Evolutionary conservation across 331 rosid genomes (phyloP).

Genomic region (Phaseolus coccineus): DNA sequence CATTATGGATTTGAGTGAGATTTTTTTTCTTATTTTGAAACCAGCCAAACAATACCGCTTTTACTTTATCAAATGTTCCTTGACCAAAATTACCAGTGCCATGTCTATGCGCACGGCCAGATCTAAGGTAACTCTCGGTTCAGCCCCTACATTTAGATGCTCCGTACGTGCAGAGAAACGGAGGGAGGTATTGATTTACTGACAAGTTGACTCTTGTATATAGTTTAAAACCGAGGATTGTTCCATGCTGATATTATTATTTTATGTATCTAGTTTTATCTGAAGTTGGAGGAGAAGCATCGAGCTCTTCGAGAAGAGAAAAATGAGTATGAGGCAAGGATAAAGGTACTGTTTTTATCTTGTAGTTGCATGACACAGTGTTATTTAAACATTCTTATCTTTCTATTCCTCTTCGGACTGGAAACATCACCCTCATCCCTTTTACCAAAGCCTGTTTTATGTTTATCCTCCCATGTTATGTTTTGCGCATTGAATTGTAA

Average conservation of each 20-base stretch:
- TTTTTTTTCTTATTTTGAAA: not conserved
- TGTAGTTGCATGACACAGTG: not conserved
- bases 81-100: slow-evolving; percentile 64
- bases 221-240: not conserved
- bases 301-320: slow-evolving; percentile 86
- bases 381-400: not conserved
- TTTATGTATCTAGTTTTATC: slow-evolving; percentile 67
- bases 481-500: slow-evolving; percentile 13
- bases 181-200: slow-evolving; percentile 69
- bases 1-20: slow-evolving; percentile 3
- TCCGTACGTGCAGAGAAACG: slow-evolving; percentile 85
- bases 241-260: slow-evolving; percentile 3
- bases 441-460: not conserved
- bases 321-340: slow-evolving; percentile 80
- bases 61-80: slow-evolving; percentile 52
- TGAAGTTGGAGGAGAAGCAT: slow-evolving; percentile 86
- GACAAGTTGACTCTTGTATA: slow-evolving; percentile 31
- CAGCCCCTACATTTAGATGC: slow-evolving; percentile 85
- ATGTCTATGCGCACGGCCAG: slow-evolving; percentile 76
- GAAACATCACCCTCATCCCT: not conserved
- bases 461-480: not conserved
- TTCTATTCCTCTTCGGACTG: not conserved
- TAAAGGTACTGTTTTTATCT: slow-evolving; percentile 58
- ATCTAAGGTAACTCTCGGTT: slow-evolving; percentile 80
- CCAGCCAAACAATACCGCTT: slow-evolving; percentile 3